A percentile compares a stretch with the other conserved stretches of the same genome.
phyloP scores from a whole-genome alignment of 352 stramenopile species.

The Elongisporangium undulatum region DNA sequence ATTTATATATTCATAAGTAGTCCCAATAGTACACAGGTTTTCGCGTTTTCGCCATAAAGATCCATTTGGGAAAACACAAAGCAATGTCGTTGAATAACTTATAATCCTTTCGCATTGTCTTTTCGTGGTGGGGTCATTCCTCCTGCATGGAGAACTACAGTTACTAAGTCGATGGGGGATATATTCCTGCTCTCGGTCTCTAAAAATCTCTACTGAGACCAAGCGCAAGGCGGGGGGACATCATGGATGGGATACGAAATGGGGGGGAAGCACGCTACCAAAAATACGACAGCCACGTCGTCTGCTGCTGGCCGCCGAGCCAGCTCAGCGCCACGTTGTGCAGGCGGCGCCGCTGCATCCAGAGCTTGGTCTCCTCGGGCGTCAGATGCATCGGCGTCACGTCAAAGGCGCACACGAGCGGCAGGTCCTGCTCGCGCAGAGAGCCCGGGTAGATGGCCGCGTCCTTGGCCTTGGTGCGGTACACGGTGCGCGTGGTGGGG shows the following conservation, averaged over 20 bases:
- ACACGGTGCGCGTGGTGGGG: constrained; percentile 12
- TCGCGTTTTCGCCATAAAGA: background rate
- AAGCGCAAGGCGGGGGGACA: background rate
- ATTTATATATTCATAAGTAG: background rate
- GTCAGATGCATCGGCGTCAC: constrained; percentile 21
- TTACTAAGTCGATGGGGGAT: background rate
- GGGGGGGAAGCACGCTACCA: background rate
- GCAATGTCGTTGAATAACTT: background rate
- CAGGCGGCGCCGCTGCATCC: constrained; percentile 16
- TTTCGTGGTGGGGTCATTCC: background rate
- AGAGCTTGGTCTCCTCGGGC: constrained; percentile 11
- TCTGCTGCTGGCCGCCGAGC: constrained; percentile 7
- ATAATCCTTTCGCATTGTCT: background rate
- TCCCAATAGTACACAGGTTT: background rate
- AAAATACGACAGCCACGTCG: background rate
- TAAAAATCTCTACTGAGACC: background rate
- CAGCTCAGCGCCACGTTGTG: constrained; percentile 17
- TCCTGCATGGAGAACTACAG: background rate
- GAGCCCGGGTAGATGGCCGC: constrained; percentile 29
- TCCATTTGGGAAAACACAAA: background rate
- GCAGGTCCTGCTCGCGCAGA: constrained; percentile 26
- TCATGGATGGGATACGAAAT: background rate
- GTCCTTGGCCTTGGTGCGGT: constrained; percentile 20
- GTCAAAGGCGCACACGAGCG: constrained; percentile 33
- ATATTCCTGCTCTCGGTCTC: background rate